Base-by-base conservation (phyloP, 257 asterid species). In the Solanum sitiens region DNA sequence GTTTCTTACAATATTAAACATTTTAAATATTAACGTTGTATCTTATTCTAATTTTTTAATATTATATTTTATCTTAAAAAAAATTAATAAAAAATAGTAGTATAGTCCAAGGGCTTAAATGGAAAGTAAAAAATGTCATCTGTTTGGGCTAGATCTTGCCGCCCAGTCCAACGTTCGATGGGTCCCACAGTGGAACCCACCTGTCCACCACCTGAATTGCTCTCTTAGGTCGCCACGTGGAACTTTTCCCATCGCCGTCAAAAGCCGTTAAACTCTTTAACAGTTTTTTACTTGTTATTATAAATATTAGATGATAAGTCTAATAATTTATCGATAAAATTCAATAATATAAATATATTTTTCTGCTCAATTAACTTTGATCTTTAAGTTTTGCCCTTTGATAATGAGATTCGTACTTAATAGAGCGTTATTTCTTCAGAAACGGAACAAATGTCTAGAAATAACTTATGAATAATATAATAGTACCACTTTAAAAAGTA, bases 81-180 rank as follows among this genome's bases (percentile, higher is more conserved):
- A 30, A 39, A 3, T 39, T 39, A 75, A 39, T 21, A 40, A 75
- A 21, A 75, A 39, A 40, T 30, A 63, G 0, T 32, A 30, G 23
- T 7, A 56, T 12, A 44, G 63, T 77, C 65, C 65, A 15, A 44
- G 39, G 65, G 65, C 65, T 79, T 79, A 79, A 27, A 77, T 45
- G 85, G 42, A 18, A 80, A 80, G 44, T 18, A 5, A 50, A 80
- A 74, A 80, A 80, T 80, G n/a, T 23, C 33, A 90, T 90, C 53
- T 86, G 40, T 79, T 76, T 85, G 87, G 87, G 77, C 61, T 86
- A 90, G 91, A 89, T 92, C 93, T 93, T 92, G 96, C 96, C 94
- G 94, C 92, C 93, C 89, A 80, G 89, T 88, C 92, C 93, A 93
- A 93, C 94, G 95, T 92, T 91, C 92, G 3, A 68, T 37, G 39